Base-by-base conservation (phyloP, 345 rosid species). In the Eutrema yunnanense region DNA sequence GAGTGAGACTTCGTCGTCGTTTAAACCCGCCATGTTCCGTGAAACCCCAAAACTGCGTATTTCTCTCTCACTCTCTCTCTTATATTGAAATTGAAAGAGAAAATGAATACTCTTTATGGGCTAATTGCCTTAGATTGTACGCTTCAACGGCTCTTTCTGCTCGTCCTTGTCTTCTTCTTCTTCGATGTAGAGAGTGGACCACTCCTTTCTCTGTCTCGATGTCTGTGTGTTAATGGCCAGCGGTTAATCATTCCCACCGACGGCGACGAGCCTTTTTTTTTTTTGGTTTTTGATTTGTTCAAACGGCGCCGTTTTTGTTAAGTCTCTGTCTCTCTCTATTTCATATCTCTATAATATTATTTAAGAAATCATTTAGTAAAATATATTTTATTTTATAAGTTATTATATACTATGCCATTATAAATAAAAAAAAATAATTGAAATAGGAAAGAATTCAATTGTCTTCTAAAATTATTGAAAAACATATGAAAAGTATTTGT, bases 1-100 rank as follows among this genome's bases (percentile, higher is more conserved):
- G 59, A 88, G 62, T 42, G 88, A 85, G 67, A 85, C 78, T 74
- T 78, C 86, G 75, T 83, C 90, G 56, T 83, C 90, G 56, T 71
- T 85, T 1, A 83, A 85, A n/a, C 78, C 90, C 26, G 26, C 26
- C 98, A 90, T 90, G 83, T 77, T 81, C 82, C 1, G 9, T 6
- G 41, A 48, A 43, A 5, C 66, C 30, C 41, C 26, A 22, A 67
- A 11, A 22, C 43, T 69, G 36, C 8, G 0, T 8, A 66, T 73
- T 36, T 50, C 49, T 8, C 9, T 49, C 65, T 44, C 33, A 19
- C 14, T 29, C 19, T 63, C 33, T 22, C 26, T 32, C 26, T 22
- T 22, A 4, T 9, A 14, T 41, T 43, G 69, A 46, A 46, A 69
- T 9, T 13, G 71, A 30, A 22, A 50, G 77, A 64, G 54, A 26